A percentile compares a stretch with the other conserved stretches of the same genome.
phyloP scores from a whole-genome alignment of 257 asterid genomes.

The Solanum raphanifolium region DNA sequence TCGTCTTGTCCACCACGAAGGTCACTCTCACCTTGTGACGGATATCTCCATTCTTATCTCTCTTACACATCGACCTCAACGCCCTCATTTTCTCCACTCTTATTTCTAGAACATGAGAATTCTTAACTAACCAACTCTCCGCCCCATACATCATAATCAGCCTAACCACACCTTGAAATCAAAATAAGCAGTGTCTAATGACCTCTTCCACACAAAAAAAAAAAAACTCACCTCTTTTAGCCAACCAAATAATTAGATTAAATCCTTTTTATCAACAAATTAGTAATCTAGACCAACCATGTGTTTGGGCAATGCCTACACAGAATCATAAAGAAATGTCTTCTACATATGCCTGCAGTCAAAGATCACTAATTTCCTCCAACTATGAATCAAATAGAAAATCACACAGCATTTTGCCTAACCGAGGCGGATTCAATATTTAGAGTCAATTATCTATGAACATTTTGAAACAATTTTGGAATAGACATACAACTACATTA shows the following conservation, averaged over 20 bases:
- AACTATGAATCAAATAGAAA: not conserved
- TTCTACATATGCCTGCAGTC: not conserved
- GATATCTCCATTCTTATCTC: not conserved
- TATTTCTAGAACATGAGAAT: not conserved
- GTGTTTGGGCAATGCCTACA: not conserved
- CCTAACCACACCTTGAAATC: not conserved
- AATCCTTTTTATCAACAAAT: not conserved
- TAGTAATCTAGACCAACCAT: not conserved
- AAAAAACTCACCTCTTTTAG: not conserved
- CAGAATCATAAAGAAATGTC: not conserved
- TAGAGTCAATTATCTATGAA: not conserved
- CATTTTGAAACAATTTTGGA: not conserved
- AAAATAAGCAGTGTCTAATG: not conserved
- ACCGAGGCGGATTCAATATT: not conserved
- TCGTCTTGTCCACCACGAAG: not conserved
- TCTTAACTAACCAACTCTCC: not conserved
- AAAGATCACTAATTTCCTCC: not conserved
- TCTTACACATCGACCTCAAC: not conserved
- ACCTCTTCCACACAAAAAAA: not conserved
- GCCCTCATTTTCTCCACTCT: not conserved
- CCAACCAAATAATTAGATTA: not conserved
- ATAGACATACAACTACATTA: not conserved
- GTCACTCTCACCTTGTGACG: not conserved
- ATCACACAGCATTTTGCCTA: not conserved
- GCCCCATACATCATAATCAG: not conserved